phyloP scores from a whole-genome alignment of 768 basidiomycete species.

The Tephrocybe sp. region DNA sequence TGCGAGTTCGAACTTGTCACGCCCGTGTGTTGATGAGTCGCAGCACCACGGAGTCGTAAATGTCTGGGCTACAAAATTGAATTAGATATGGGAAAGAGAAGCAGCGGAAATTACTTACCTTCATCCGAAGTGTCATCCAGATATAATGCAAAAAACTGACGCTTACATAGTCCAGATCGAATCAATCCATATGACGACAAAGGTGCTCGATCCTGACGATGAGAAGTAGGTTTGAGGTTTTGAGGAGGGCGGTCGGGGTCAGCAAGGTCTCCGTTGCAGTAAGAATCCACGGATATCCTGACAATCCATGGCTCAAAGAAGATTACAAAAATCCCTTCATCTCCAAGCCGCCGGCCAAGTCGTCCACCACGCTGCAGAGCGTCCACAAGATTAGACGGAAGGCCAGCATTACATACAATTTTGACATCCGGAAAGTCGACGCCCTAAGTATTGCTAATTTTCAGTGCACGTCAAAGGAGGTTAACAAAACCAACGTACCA shows the following conservation, averaged over 20 bases:
- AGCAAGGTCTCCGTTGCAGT: not conserved
- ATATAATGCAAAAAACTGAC: not conserved
- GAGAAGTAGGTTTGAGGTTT: not conserved
- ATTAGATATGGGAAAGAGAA: too few species aligned
- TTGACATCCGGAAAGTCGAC: constrained; percentile 22
- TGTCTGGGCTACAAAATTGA: too few species aligned
- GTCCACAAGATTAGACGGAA: constrained; percentile 14
- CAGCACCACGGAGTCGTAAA: too few species aligned
- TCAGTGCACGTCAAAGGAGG: too few species aligned
- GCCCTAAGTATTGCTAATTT: constrained; percentile 17
- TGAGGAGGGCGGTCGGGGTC: constrained; percentile 3
- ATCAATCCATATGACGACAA: constrained; percentile 7
- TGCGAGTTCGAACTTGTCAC: too few species aligned
- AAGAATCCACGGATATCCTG: too few species aligned
- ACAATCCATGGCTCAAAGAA: constrained; percentile 3
- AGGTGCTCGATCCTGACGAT: constrained; percentile 1
- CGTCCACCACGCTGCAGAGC: constrained; percentile 19
- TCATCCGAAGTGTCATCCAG: constrained; percentile 1
- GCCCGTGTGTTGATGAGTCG: too few species aligned
- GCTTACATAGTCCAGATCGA: constrained; percentile 2
- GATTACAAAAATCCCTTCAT: constrained; percentile 10
- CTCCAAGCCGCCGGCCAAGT: constrained; percentile 8
- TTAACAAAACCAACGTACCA: not conserved
- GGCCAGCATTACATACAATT: constrained; percentile 19
- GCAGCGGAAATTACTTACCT: too few species aligned